Evolutionary conservation across 768 basidiomycete species (phyloP).

Genomic region (Phylloporus sp.): DNA sequence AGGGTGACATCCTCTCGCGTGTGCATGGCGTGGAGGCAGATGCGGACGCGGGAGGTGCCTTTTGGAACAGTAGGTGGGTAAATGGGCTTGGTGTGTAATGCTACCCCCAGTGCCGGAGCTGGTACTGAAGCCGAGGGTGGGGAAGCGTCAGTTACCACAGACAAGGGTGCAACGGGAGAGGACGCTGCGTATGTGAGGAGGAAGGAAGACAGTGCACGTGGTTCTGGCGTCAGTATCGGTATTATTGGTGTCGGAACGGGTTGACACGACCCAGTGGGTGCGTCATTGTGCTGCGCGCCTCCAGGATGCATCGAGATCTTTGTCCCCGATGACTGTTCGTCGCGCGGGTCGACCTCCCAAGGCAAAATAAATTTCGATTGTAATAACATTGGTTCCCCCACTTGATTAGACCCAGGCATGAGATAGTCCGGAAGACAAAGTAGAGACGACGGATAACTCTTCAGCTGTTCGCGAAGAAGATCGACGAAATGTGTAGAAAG

Average conservation of each 20-base stretch:
- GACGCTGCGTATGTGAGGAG: slow-evolving; percentile 34
- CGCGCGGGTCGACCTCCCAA: slow-evolving; percentile 5
- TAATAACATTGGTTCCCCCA: neutral
- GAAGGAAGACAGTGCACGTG: slow-evolving; percentile 70
- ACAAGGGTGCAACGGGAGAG: neutral
- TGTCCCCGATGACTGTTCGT: neutral
- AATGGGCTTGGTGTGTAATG: slow-evolving; percentile 71
- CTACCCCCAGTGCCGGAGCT: slow-evolving; percentile 22
- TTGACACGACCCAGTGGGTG: neutral
- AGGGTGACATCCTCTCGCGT: slow-evolving; percentile 56
- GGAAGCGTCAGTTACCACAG: neutral
- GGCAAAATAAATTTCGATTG: neutral
- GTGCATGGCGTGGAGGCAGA: slow-evolving; percentile 86
- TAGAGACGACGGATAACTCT: slow-evolving; percentile 23
- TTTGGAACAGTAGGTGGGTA: slow-evolving; percentile 88
- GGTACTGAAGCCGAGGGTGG: neutral
- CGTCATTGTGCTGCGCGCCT: neutral
- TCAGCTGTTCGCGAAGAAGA: slow-evolving; percentile 30
- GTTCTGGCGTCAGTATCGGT: slow-evolving; percentile 73
- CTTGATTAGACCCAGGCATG: neutral
- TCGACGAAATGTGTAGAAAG: slow-evolving; percentile 31
- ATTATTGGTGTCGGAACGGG: slow-evolving; percentile 67
- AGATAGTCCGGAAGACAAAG: slow-evolving; percentile 27
- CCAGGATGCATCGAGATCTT: neutral
- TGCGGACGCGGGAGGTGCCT: slow-evolving; percentile 76